These are phyloP conservation scores for Rhodotorula sp. DNA, from an alignment of 1,284 basidiomycete genomes.

Conservation along the genomic window DNA sequence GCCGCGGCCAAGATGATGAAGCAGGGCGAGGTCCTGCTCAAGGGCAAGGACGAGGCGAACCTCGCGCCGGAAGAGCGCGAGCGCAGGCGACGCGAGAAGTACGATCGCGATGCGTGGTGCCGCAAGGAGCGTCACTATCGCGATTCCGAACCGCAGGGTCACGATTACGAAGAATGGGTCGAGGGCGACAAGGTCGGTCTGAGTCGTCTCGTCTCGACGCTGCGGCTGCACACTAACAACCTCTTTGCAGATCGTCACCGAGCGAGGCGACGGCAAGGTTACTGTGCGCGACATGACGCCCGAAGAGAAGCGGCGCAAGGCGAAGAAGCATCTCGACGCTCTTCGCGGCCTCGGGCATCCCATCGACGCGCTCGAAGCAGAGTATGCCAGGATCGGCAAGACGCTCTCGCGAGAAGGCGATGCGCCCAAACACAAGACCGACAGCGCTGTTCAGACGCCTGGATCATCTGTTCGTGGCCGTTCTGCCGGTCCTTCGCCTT, in stretches of 20 bases:
- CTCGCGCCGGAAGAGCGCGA: conserved; percentile 34
- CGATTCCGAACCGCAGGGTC: conserved; percentile 22
- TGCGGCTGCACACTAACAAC: no score
- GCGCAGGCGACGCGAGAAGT: conserved; percentile 30
- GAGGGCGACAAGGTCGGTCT: conserved; percentile 38
- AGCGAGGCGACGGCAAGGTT: conserved; percentile 35
- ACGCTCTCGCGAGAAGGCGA: conserved; percentile 2
- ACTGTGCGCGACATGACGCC: conserved; percentile 36
- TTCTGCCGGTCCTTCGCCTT: background rate
- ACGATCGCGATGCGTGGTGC: conserved; percentile 43
- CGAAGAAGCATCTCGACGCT: conserved; percentile 39
- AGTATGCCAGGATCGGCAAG: conserved; percentile 18
- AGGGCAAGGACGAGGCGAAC: conserved; percentile 10
- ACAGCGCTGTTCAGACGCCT: background rate
- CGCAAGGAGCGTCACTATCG: conserved; percentile 39
- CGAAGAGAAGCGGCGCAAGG: conserved; percentile 29
- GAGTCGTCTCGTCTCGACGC: background rate
- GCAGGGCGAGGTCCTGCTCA: conserved; percentile 13
- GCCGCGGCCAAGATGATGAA: conserved; percentile 30
- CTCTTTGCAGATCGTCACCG: conserved; percentile 36
- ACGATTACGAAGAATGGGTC: conserved; percentile 31
- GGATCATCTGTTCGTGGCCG: background rate
- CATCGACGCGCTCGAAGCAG: conserved; percentile 30
- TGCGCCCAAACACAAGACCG: background rate
- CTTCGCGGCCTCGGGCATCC: conserved; percentile 34